Percentiles rank a stretch among this genome's conserved stretches.
These are phyloP conservation scores for Polyporus arcularius DNA, from an alignment of 768 basidiomycete genomes.

Conservation along the genomic window DNA sequence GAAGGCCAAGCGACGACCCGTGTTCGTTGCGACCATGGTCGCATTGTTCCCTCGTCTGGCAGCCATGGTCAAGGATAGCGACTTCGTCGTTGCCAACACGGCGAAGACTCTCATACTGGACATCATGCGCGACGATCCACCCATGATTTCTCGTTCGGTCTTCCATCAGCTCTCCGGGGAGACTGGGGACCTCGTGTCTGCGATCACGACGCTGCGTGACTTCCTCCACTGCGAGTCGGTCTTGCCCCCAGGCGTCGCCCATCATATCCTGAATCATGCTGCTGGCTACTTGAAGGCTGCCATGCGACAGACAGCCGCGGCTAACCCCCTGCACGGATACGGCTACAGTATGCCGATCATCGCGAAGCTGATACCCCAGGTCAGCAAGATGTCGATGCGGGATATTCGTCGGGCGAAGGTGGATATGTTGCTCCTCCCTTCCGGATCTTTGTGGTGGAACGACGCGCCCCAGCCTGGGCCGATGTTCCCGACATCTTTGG, in stretches of 20 bases:
- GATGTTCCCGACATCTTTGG: slow-evolving; percentile 60
- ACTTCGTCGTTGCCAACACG: slow-evolving; percentile 53
- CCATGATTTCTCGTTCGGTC: slow-evolving; percentile 60
- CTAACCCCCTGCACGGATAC: slow-evolving; percentile 51
- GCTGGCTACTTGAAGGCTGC: slow-evolving; percentile 64
- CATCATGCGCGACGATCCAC: slow-evolving; percentile 75
- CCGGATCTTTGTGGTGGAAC: slow-evolving; percentile 71
- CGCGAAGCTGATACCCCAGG: slow-evolving; percentile 58
- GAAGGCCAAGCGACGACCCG: slow-evolving; percentile 55
- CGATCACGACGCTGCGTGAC: slow-evolving; percentile 53
- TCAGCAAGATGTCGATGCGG: slow-evolving; percentile 69
- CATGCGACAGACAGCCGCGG: slow-evolving; percentile 44
- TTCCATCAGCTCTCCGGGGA: slow-evolving; percentile 61
- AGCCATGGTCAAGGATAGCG: slow-evolving; percentile 51
- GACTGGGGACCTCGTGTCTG: slow-evolving; percentile 45
- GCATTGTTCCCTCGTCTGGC: slow-evolving; percentile 56
- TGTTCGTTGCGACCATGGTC: slow-evolving; percentile 66
- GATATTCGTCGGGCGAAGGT: slow-evolving; percentile 75
- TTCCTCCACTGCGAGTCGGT: slow-evolving; percentile 56
- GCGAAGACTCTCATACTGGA: slow-evolving; percentile 62
- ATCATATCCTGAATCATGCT: slow-evolving; percentile 70
- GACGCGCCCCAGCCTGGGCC: slow-evolving; percentile 52
- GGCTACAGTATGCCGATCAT: slow-evolving; percentile 59
- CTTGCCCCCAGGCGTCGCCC: slow-evolving; percentile 65
- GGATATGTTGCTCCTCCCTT: slow-evolving; percentile 67